Evolutionary conservation across 768 basidiomycete species (phyloP), one percentile per base, ranked within the genome.

Genomic region (Russula abietina): DNA sequence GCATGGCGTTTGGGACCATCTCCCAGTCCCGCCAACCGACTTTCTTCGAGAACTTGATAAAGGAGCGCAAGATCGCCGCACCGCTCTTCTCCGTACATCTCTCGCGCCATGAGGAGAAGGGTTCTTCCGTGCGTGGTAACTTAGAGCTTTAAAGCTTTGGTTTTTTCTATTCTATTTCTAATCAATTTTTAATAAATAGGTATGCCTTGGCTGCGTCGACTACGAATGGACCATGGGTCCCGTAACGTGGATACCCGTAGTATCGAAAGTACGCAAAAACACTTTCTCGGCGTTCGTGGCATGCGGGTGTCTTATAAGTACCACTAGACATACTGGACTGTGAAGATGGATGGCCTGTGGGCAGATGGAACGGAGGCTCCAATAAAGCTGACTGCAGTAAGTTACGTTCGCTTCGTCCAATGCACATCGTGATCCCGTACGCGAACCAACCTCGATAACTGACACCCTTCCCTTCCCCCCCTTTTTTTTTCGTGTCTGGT

Each of bases 41-140:
- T 0, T 81, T 87, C 67, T 84, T 87, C 64, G 88, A 89, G 71
- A 86, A 82, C 65, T 70, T 88, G 43, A 78, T 88, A 19, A 65
- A 69, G 16, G 65, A 72, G 65, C 71, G 73, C 51, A 73, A 74
- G 64, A 60, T 87, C 30, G 69, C 72, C 4, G 71, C 75, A 0
- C 79, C 82, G 14, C 67, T 83, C 4, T 89, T 89, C 70, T 80
- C 81, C 16, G 77, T 88, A n/a, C 79, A 86, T 66, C 69, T 87
- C 36, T 74, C 80, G n/a, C 72, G 82, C 10, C 64, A 65, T 12
- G 52, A 75, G 63, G 58, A 69, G 60, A 51, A 64, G n/a, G 82
- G 83, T 4, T 82, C 83, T 24, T 78, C 85, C 75, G 79, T 83
- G 39, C 36, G 24, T 17, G 36, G 26, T n/a, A n/a, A n/a, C n/a